phyloP scores from a whole-genome alignment of 2,329 filamentous ascomycete species.

The Penicillium sp. region DNA sequence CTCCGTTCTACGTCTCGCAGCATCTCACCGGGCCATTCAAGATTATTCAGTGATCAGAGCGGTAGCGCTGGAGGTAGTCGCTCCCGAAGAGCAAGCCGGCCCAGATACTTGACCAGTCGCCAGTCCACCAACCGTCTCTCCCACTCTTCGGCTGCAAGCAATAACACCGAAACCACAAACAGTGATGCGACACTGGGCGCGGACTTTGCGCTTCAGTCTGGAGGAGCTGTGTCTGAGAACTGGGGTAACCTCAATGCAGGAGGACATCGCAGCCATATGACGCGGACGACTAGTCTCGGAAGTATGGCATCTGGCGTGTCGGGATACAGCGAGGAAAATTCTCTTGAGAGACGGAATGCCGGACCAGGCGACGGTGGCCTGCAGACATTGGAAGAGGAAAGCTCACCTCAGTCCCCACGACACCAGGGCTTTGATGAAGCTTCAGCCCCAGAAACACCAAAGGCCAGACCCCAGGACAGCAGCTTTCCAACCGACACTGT shows the following conservation, averaged over 20 bases:
- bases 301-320: slow-evolving; percentile 77
- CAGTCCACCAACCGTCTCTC: slow-evolving; percentile 56
- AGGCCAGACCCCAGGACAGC: slow-evolving; percentile 52
- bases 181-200: slow-evolving; percentile 70
- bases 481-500: slow-evolving; percentile 77
- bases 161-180: slow-evolving; percentile 54
- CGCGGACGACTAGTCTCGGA: slow-evolving; percentile 76
- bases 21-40: slow-evolving; percentile 25
- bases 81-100: slow-evolving; percentile 42
- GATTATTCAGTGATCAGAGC: slow-evolving; percentile 26
- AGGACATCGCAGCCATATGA: slow-evolving; percentile 47
- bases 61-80: slow-evolving; percentile 23
- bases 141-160: slow-evolving; percentile 51
- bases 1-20: slow-evolving; percentile 25
- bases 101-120: slow-evolving; percentile 53
- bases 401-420: slow-evolving; percentile 39
- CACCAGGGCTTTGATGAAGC: slow-evolving; percentile 36
- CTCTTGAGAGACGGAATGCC: slow-evolving; percentile 41
- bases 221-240: slow-evolving; percentile 60
- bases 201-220: slow-evolving; percentile 78
- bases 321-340: slow-evolving; percentile 48
- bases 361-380: slow-evolving; percentile 46
- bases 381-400: slow-evolving; percentile 56
- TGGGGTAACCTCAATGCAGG: slow-evolving; percentile 19
- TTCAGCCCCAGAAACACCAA: slow-evolving; percentile 65